Percentiles rank a stretch among this genome's conserved stretches.
phyloP scores from a whole-genome alignment of 1,284 basidiomycete genomes.

The Tylopilus sp. region DNA sequence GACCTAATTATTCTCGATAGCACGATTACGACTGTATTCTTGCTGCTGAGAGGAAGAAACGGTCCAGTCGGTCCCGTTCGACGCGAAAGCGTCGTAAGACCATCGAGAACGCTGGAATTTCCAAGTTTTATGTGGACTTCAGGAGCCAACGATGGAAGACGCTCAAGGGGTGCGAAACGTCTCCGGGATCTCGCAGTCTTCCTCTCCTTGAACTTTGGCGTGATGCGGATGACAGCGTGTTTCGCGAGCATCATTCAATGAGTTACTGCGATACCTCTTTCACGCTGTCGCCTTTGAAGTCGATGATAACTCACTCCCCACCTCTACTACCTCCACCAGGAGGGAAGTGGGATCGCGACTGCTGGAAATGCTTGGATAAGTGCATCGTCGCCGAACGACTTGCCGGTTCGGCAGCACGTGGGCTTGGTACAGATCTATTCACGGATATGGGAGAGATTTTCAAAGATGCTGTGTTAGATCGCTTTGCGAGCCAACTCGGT shows the following conservation, averaged over 20 bases:
- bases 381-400: conserved; percentile 72
- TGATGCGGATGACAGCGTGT: conserved; percentile 27
- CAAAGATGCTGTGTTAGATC: conserved; percentile 50
- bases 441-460: conserved; percentile 49
- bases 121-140: conserved; percentile 18
- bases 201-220: conserved; percentile 30
- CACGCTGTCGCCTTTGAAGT: conserved; percentile 18
- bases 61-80: conserved; percentile 9
- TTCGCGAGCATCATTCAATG: conserved; percentile 29
- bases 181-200: conserved; percentile 23
- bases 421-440: conserved; percentile 35
- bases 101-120: conserved; percentile 23
- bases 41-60: conserved; percentile 36
- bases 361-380: conserved; percentile 70
- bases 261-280: conserved; percentile 17
- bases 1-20: conserved; percentile 37
- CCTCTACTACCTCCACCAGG: conserved; percentile 6
- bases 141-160: conserved; percentile 13
- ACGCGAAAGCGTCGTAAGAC: conserved; percentile 30
- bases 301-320: background rate
- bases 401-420: conserved; percentile 37
- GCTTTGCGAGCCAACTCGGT: conserved; percentile 49
- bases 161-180: conserved; percentile 1
- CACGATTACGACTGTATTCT: conserved; percentile 82
- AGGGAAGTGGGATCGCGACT: conserved; percentile 60